Base-by-base conservation (phyloP, 208 protist species). In the Entamoeba histolytica region DNA sequence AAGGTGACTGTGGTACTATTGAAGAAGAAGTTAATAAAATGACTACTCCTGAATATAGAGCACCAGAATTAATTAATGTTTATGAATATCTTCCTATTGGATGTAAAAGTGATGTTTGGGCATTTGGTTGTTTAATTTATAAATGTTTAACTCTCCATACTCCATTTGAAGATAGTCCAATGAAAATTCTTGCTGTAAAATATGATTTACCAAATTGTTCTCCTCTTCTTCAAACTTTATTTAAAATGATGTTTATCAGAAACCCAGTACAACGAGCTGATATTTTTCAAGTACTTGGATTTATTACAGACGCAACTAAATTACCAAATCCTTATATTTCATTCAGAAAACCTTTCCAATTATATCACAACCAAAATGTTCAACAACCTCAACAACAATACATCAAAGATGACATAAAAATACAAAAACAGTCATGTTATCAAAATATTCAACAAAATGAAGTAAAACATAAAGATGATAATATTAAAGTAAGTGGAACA, bases 101-200 rank as follows among this genome's bases (percentile, higher is more conserved):
- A 28, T 23, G 39, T 57, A 94, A 94, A 51, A 87, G 6, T 78
- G 94, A 94, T 91, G 69, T 94, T 44, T 94, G 94, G 94, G 94
- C 92, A 23, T 52, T 93, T 4, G 92, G 92, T 1, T 78, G 61
- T 78, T 78, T 78, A 78, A 8, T 78, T 78, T 78, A 78, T 19
- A 78, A 78, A 35, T 78, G 61, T 78, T 78, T 78, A 19, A 78
- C 8, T 10, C 19, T 78, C 0, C 6, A 10, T 1, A 78, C 61
- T 23, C 61, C 61, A 35, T 78, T 78, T 78, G 61, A 78, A 35
- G 61, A 78, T 39, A 78, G 61, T 78, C 61, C 61, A 23, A 78
- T 78, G 61, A 78, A 78, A 78, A 78, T 78, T 35, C n/a, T 10
- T n/a, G 61, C 1, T 78, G 61, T 19, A 7, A 78, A 78, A 78